Conservation (phyloP, 768 basidiomycete genomes). For the Russula brevipes region DNA sequence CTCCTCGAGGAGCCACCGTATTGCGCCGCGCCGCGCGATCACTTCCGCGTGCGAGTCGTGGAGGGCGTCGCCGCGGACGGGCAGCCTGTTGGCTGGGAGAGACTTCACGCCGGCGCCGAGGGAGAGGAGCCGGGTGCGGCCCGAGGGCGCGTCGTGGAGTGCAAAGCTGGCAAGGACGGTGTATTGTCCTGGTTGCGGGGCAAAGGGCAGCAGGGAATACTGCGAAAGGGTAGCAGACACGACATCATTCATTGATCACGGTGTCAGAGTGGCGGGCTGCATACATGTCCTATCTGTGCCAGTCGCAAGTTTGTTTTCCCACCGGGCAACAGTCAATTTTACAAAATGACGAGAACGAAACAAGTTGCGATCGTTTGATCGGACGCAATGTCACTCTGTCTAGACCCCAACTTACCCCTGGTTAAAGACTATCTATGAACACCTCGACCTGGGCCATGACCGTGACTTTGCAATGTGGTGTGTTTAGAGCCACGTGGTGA, state of each 20-base stretch:
- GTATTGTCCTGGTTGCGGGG: constrained; percentile 51
- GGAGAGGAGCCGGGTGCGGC: constrained; percentile 52
- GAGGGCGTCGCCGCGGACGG: constrained; percentile 66
- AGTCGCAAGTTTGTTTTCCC: no score
- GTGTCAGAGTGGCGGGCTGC: constrained; percentile 18
- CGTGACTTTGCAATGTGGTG: neutral
- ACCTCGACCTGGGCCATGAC: neutral
- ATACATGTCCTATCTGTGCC: neutral
- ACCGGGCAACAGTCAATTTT: no score
- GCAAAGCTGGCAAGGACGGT: constrained; percentile 57
- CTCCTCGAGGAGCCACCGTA: constrained; percentile 79
- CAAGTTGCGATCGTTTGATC: neutral
- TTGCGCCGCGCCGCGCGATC: constrained; percentile 72
- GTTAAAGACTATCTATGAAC: neutral
- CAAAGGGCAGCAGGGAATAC: constrained; percentile 45
- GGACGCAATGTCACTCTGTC: neutral
- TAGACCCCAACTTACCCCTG: neutral
- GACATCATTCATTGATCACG: constrained; percentile 30
- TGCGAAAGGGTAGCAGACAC: constrained; percentile 38
- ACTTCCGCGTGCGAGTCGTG: constrained; percentile 94
- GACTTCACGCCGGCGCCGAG: constrained; percentile 84
- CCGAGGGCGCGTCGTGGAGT: constrained; percentile 38
- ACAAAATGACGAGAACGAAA: no score
- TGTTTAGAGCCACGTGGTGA: neutral
- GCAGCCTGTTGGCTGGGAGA: constrained; percentile 57